phyloP scores from a whole-genome alignment of 2,329 filamentous ascomycete species.

The Penicillium sp. region DNA sequence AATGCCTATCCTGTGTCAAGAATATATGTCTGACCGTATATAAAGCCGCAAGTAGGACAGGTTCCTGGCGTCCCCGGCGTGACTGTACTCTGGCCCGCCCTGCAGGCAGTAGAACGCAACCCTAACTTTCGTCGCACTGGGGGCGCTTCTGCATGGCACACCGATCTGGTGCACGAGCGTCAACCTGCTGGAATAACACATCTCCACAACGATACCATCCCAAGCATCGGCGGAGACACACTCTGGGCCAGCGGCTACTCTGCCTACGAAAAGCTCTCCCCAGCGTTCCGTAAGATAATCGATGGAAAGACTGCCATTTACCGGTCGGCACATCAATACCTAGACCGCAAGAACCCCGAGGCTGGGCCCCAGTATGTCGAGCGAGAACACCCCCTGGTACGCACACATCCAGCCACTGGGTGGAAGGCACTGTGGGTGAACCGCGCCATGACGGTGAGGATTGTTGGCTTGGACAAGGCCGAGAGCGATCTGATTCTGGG shows the following conservation, averaged over 20 bases:
- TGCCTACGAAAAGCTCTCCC: conserved; percentile 70
- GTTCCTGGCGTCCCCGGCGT: conserved; percentile 64
- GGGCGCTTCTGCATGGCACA: conserved; percentile 66
- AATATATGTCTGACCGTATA: background rate
- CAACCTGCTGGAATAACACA: conserved; percentile 69
- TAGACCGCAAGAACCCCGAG: conserved; percentile 59
- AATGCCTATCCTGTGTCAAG: too few species aligned
- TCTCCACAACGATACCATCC: conserved; percentile 65
- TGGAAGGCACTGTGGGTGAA: conserved; percentile 74
- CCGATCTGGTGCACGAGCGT: conserved; percentile 66
- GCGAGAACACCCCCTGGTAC: conserved; percentile 63
- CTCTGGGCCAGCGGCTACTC: conserved; percentile 69
- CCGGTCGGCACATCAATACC: conserved; percentile 61
- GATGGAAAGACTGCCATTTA: conserved; percentile 65
- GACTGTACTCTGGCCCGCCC: conserved; percentile 66
- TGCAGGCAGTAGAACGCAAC: conserved; percentile 58
- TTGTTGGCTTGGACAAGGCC: conserved; percentile 64
- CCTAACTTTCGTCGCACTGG: conserved; percentile 64
- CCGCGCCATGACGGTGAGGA: conserved; percentile 62
- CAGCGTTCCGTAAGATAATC: conserved; percentile 65
- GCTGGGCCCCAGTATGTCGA: conserved; percentile 64
- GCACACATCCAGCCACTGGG: conserved; percentile 67
- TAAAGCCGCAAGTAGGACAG: conserved; percentile 65
- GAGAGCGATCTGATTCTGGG: conserved; percentile 66
- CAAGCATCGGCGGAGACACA: conserved; percentile 64